Evolutionary conservation across 176 grass and related monocot genomes (phyloP).

Genomic region (Paspalum notatum): DNA sequence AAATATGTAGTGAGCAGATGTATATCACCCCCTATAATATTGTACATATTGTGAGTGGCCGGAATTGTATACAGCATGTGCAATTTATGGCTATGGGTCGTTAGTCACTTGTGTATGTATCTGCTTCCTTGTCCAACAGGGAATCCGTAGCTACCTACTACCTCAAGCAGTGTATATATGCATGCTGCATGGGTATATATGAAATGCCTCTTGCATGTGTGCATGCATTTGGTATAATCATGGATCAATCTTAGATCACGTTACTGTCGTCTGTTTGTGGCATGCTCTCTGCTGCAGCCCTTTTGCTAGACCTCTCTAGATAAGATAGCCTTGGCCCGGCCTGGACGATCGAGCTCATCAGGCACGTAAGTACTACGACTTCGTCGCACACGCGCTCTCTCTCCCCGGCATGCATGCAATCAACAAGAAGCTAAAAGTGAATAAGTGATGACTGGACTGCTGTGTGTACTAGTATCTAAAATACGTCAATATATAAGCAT

Average conservation of each 20-base stretch:
- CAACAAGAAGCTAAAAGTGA: no score
- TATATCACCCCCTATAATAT: not conserved
- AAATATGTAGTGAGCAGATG: no score
- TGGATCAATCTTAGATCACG: not conserved
- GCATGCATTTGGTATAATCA: not conserved
- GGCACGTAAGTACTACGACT: not conserved
- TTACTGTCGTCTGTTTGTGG: slow-evolving; percentile 3
- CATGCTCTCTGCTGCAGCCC: not conserved
- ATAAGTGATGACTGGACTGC: no score
- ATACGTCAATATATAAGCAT: not conserved
- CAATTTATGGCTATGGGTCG: not conserved
- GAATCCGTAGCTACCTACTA: not conserved
- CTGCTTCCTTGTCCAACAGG: slow-evolving; percentile 8
- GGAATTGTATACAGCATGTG: not conserved
- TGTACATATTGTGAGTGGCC: not conserved
- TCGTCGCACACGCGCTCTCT: not conserved
- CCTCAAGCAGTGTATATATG: not conserved
- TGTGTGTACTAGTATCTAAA: no score
- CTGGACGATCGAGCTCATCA: not conserved
- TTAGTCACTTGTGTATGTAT: not conserved
- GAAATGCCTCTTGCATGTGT: not conserved
- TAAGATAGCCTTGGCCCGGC: not conserved
- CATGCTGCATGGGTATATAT: not conserved
- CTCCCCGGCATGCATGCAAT: not conserved
- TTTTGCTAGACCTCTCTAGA: not conserved